These are phyloP conservation scores for Cyphellophora attinorum DNA, from an alignment of 2,329 filamentous ascomycete genomes.

Conservation along the genomic window DNA sequence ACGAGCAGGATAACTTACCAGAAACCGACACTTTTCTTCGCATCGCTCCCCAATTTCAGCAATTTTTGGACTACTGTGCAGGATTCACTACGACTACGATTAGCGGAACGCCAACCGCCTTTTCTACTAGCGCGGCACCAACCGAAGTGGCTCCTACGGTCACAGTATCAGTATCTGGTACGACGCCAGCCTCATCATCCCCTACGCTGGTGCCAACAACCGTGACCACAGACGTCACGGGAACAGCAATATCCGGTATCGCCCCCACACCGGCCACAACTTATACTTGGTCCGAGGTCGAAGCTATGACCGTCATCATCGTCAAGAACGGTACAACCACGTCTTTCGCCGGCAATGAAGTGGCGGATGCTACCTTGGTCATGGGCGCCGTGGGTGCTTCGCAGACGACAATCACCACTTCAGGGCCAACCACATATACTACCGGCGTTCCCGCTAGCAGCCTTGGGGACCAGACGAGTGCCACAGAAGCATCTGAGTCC, in stretches of 20 bases:
- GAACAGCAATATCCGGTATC: neutral
- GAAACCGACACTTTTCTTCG: slow-evolving; percentile 20
- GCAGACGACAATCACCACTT: slow-evolving; percentile 1
- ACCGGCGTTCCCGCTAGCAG: neutral
- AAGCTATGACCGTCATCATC: neutral
- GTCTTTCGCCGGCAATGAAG: neutral
- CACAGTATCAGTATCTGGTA: neutral
- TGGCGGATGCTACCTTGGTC: neutral
- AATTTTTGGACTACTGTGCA: slow-evolving; percentile 40
- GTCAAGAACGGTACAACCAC: neutral
- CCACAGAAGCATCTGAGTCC: neutral
- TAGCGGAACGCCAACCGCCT: slow-evolving; percentile 6
- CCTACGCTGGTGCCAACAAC: neutral
- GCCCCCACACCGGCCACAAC: neutral
- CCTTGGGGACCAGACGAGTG: neutral
- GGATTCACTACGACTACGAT: slow-evolving; percentile 9
- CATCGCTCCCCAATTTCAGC: slow-evolving; percentile 29
- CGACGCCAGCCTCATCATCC: neutral
- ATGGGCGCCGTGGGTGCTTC: neutral
- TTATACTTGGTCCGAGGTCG: neutral
- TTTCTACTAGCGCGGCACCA: slow-evolving; percentile 6
- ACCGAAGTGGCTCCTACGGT: neutral
- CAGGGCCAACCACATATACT: neutral
- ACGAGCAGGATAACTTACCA: slow-evolving; percentile 14
- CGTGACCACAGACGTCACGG: neutral